Evolutionary conservation across 73 alveolate genomes (phyloP).

Genomic region (Blepharisma stoltei): DNA sequence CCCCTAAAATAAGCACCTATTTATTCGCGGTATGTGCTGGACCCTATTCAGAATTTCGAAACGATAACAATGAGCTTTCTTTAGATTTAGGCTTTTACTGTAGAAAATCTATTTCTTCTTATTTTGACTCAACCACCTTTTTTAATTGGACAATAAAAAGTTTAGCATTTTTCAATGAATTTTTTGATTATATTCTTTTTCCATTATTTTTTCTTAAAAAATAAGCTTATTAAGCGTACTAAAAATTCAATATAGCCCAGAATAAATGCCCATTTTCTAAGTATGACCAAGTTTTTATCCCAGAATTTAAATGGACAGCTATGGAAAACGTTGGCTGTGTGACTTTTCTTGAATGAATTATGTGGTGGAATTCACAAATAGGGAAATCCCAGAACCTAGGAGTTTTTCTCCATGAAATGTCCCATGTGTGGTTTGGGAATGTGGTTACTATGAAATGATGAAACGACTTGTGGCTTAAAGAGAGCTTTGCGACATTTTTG

Average conservation of each 20-base stretch:
- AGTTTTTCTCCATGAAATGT: slow-evolving; percentile 93
- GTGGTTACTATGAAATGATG: slow-evolving; percentile 99
- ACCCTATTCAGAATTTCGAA: slow-evolving; percentile 69
- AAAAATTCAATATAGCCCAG: too few relatives aligned
- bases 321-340: slow-evolving; percentile 99
- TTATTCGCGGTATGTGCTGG: slow-evolving; percentile 96
- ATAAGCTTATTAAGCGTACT: slow-evolving; percentile 61
- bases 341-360: slow-evolving; percentile 87
- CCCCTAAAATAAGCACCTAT: slow-evolving; percentile 83
- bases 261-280: slow-evolving; percentile 91
- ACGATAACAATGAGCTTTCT: slow-evolving; percentile 53
- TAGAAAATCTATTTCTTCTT: slow-evolving; percentile 71
- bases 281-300: slow-evolving; percentile 91
- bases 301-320: slow-evolving; percentile 96
- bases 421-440: slow-evolving; percentile 99
- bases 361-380: slow-evolving; percentile 75
- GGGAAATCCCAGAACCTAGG: slow-evolving; percentile 24
- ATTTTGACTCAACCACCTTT: slow-evolving; percentile 74
- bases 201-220: too few relatives aligned
- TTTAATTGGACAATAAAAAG: slow-evolving; percentile 88
- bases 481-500: slow-evolving; percentile 77
- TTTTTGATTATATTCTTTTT: slow-evolving; percentile 83
- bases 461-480: slow-evolving; percentile 98
- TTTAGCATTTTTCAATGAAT: slow-evolving; percentile 85
- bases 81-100: slow-evolving; percentile 78